phyloP scores from a whole-genome alignment of 192 early-diverging fungal genomes.

The Linnemannia exigua region DNA sequence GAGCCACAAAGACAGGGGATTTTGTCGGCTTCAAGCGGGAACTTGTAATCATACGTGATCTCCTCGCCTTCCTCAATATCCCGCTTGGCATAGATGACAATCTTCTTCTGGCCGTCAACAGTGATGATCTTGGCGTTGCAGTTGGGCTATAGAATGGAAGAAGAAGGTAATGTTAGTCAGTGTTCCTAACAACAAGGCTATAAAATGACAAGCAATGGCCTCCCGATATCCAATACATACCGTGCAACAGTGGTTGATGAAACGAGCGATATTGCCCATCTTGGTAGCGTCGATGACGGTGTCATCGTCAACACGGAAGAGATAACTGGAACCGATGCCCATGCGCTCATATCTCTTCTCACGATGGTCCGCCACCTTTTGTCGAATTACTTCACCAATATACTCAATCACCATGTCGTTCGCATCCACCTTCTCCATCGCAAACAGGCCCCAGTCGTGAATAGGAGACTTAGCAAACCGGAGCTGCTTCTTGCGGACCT shows the following conservation, averaged over 20 bases:
- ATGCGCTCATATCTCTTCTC: slow-evolving; percentile 94
- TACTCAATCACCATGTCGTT: slow-evolving; percentile 99
- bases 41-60: slow-evolving; percentile 99
- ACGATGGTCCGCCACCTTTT: slow-evolving; percentile 94
- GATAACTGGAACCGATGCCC: slow-evolving; percentile 95
- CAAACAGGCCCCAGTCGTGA: slow-evolving; percentile 99
- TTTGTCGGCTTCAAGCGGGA: slow-evolving; percentile 92
- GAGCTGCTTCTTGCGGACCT: slow-evolving; percentile 90
- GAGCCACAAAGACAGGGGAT: slow-evolving; percentile 98
- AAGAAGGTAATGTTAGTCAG: slow-evolving; percentile 8
- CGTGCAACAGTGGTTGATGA: slow-evolving; percentile 98
- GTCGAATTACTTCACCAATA: slow-evolving; percentile 95
- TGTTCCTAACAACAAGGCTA: not conserved
- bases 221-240: slow-evolving; percentile 64
- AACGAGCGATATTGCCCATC: slow-evolving; percentile 96
- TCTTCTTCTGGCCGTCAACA: slow-evolving; percentile 93
- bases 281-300: slow-evolving; percentile 98
- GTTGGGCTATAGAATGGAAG: slow-evolving; percentile 81
- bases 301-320: slow-evolving; percentile 97
- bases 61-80: slow-evolving; percentile 96
- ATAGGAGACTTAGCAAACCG: slow-evolving; percentile 94
- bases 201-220: not conserved
- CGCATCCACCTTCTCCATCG: slow-evolving; percentile 91
- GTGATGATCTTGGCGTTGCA: slow-evolving; percentile 97
- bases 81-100: slow-evolving; percentile 97